Conservation (phyloP, 2,329 filamentous ascomycete species). For the Monosporascus cannonballus region DNA sequence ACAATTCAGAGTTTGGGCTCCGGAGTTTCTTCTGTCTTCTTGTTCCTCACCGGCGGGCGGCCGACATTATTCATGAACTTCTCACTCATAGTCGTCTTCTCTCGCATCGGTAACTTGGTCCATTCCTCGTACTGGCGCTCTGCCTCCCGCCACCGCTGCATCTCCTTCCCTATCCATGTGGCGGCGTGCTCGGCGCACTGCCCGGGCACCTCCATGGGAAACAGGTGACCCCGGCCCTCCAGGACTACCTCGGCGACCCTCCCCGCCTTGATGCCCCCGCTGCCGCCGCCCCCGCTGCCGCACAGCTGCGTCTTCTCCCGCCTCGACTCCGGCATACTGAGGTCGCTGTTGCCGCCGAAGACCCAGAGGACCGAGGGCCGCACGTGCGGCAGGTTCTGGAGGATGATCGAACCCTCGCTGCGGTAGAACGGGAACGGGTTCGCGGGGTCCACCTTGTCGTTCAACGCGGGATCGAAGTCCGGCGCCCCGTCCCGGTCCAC, state of each 20-base stretch:
- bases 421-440: slow-evolving; percentile 57
- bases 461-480: slow-evolving; percentile 38
- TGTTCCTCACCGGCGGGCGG: slow-evolving; percentile 11
- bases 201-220: slow-evolving; percentile 73
- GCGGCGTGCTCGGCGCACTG: slow-evolving; percentile 58
- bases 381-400: slow-evolving; percentile 51
- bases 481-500: slow-evolving; percentile 35
- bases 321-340: slow-evolving; percentile 46
- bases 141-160: slow-evolving; percentile 50
- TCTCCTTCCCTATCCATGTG: slow-evolving; percentile 50
- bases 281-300: slow-evolving; percentile 61
- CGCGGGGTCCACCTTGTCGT: slow-evolving; percentile 26
- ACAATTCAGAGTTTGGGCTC: slow-evolving; percentile 14
- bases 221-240: slow-evolving; percentile 65
- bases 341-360: slow-evolving; percentile 54
- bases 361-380: slow-evolving; percentile 64
- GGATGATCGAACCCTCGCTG: slow-evolving; percentile 53
- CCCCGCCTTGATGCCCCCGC: slow-evolving; percentile 56
- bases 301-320: slow-evolving; percentile 58
- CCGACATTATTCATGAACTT: slow-evolving; percentile 51
- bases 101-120: slow-evolving; percentile 38
- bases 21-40: not conserved
- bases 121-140: slow-evolving; percentile 52
- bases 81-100: slow-evolving; percentile 52
- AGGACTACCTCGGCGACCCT: slow-evolving; percentile 62